These are phyloP conservation scores for Fragaria vesca DNA, from an alignment of 306 rosid genomes.

Conservation along the genomic window DNA sequence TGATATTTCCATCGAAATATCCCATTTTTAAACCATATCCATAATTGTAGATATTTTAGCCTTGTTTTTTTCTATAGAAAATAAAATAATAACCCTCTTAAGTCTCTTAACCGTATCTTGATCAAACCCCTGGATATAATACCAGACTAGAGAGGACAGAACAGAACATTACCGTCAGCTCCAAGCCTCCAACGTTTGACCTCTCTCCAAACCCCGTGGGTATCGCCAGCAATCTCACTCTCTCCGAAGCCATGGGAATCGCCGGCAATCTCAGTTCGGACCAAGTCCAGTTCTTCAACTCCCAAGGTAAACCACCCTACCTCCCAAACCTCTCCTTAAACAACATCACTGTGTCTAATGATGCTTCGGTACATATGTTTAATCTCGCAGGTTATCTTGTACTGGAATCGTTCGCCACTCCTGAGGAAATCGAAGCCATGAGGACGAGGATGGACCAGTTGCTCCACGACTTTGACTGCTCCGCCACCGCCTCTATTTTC, in stretches of 20 bases:
- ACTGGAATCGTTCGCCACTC: conserved; percentile 63
- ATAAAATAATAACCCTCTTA: no score
- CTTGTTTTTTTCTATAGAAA: no score
- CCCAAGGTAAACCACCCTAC: conserved; percentile 48
- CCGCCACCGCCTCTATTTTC: conserved; percentile 79
- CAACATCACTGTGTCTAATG: not conserved
- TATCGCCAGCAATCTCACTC: conserved; percentile 42
- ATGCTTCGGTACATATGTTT: not conserved
- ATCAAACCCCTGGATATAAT: no score
- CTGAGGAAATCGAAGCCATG: conserved; percentile 61
- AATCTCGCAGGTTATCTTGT: conserved; percentile 63
- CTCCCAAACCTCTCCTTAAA: not conserved
- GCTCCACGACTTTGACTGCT: conserved; percentile 66
- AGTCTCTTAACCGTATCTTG: not conserved
- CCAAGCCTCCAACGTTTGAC: conserved; percentile 16
- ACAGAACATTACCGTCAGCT: not conserved
- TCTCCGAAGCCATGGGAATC: conserved; percentile 36
- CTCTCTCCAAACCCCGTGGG: conserved; percentile 23
- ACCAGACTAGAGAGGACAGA: not conserved
- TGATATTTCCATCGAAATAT: no score
- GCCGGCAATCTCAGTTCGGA: conserved; percentile 46
- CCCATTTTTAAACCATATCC: no score
- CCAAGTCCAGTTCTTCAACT: conserved; percentile 59
- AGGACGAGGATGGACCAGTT: conserved; percentile 71
- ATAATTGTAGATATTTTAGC: no score